Evolutionary conservation across 495 filamentous ascomycete species (phyloP).

Genomic region (Chaetomium cochliodes): DNA sequence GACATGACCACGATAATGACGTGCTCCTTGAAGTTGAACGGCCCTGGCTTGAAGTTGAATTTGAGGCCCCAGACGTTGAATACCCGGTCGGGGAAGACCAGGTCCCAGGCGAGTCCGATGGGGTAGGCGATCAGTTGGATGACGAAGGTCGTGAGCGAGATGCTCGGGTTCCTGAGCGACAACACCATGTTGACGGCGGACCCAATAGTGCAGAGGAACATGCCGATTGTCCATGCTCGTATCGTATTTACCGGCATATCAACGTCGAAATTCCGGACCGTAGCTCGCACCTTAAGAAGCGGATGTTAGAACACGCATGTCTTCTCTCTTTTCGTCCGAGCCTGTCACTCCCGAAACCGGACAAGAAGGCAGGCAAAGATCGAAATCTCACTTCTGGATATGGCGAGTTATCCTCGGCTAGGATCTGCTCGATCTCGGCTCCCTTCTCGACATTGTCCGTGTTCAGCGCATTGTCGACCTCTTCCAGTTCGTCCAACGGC

Average conservation of each 20-base stretch:
- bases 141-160: constrained; percentile 65
- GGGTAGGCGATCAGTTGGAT: constrained; percentile 70
- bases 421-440: constrained; percentile 54
- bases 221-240: constrained; percentile 69
- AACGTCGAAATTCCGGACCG: constrained; percentile 63
- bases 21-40: constrained; percentile 80
- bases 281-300: constrained; percentile 56
- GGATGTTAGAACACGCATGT: constrained; percentile 21
- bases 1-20: constrained; percentile 75
- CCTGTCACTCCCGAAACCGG: background rate
- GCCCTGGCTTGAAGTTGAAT: constrained; percentile 65
- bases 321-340: background rate
- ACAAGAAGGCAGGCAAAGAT: background rate
- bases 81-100: constrained; percentile 55
- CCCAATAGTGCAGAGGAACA: constrained; percentile 60
- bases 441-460: constrained; percentile 54
- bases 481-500: constrained; percentile 59
- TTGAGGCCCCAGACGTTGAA: constrained; percentile 59
- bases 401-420: constrained; percentile 65
- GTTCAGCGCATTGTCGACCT: constrained; percentile 59
- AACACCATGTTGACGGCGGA: constrained; percentile 72
- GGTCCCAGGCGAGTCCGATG: constrained; percentile 58
- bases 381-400: constrained; percentile 59
- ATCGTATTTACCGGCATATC: constrained; percentile 67
- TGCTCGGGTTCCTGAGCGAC: constrained; percentile 62